A percentile compares a stretch with the other conserved stretches of the same genome.
Conservation (phyloP, 768 basidiomycete genomes). For the Lanmaoa rubissima region DNA sequence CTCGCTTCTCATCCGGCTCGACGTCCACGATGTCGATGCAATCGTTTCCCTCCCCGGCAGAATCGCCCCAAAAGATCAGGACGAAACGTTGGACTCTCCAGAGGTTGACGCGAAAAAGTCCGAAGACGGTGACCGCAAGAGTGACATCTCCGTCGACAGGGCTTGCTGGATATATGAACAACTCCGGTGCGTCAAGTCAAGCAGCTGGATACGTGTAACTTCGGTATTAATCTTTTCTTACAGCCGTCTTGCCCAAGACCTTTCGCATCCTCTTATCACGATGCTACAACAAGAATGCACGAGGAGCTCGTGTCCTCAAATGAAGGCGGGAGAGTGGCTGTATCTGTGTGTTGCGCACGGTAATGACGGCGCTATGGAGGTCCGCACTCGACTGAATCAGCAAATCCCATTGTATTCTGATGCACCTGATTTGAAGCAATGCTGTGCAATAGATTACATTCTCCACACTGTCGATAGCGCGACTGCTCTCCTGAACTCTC, state of each 20-base stretch:
- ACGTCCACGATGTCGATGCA: slow-evolving; percentile 84
- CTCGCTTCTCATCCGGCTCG: slow-evolving; percentile 75
- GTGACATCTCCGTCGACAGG: slow-evolving; percentile 67
- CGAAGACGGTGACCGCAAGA: slow-evolving; percentile 33
- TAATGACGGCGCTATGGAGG: slow-evolving; percentile 84
- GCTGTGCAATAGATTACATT: slow-evolving; percentile 97
- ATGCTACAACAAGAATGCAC: slow-evolving; percentile 87
- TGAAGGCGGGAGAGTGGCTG: slow-evolving; percentile 99
- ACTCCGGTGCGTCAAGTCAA: slow-evolving; percentile 39
- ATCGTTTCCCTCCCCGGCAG: slow-evolving; percentile 77
- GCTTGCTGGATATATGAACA: slow-evolving; percentile 84
- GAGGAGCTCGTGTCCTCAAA: slow-evolving; percentile 84
- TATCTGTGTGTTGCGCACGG: slow-evolving; percentile 96
- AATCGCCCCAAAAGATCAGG: slow-evolving; percentile 24
- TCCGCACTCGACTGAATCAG: slow-evolving; percentile 31
- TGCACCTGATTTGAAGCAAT: slow-evolving; percentile 54
- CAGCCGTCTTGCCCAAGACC: slow-evolving; percentile 85
- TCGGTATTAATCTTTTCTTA: not conserved
- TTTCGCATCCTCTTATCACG: slow-evolving; percentile 82
- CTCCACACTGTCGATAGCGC: slow-evolving; percentile 91
- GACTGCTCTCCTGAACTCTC: slow-evolving; percentile 86
- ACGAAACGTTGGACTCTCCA: slow-evolving; percentile 24
- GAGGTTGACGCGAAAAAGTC: slow-evolving; percentile 32
- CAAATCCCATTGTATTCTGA: slow-evolving; percentile 16
- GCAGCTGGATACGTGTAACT: not conserved